A percentile compares a stretch with the other conserved stretches of the same genome.
Conservation (phyloP, 805 yeast species). For the Nakazawaea molendinolei region DNA sequence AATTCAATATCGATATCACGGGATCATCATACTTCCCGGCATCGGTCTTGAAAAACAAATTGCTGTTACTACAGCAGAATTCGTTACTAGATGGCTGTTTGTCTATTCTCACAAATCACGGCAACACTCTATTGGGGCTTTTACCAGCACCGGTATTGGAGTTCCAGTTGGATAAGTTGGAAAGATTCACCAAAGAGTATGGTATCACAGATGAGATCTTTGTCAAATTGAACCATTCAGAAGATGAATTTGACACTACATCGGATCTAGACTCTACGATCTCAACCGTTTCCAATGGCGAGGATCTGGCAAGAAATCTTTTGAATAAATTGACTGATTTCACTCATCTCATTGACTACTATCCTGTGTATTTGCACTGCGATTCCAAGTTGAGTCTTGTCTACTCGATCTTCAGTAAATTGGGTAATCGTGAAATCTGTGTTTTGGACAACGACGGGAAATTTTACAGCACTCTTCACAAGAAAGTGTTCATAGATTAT, state of each 20-base stretch:
- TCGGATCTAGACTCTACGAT: conserved; percentile 4
- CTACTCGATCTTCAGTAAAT: conserved; percentile 41
- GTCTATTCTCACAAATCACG: conserved; percentile 27
- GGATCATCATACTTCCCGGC: conserved; percentile 28
- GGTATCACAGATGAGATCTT: conserved; percentile 24
- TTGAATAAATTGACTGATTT: conserved; percentile 30
- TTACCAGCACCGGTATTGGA: conserved; percentile 46
- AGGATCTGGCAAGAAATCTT: conserved; percentile 9
- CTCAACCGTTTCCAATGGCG: conserved; percentile 1
- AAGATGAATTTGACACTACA: conserved; percentile 1
- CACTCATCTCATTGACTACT: conserved; percentile 33
- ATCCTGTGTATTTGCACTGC: conserved; percentile 41
- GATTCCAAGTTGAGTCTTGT: conserved; percentile 44
- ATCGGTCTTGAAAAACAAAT: conserved; percentile 26
- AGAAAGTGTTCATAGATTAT: conserved; percentile 44
- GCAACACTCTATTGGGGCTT: conserved; percentile 30
- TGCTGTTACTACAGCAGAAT: conserved; percentile 30
- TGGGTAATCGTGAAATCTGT: conserved; percentile 44
- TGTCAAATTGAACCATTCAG: conserved; percentile 17
- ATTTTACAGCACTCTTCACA: conserved; percentile 46
- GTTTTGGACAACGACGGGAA: conserved; percentile 37
- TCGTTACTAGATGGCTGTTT: conserved; percentile 47
- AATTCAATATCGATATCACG: conserved; percentile 17
- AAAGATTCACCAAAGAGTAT: conserved; percentile 23
- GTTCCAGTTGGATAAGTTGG: conserved; percentile 39